phyloP scores from a whole-genome alignment of 2,329 filamentous ascomycete genomes.

The Tolypocladium ovalisporum region DNA sequence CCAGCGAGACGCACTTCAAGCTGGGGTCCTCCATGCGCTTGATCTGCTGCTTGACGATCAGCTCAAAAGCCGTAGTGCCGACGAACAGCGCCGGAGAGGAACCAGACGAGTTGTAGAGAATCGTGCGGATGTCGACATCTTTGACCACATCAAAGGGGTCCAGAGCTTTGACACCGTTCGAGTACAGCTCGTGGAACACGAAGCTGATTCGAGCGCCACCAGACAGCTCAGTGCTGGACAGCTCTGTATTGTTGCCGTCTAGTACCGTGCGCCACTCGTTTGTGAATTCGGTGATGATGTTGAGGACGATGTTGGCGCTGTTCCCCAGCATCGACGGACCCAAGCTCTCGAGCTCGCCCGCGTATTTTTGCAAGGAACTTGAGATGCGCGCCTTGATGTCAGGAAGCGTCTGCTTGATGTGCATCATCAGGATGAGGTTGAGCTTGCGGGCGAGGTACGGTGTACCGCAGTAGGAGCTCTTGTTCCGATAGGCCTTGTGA shows the following conservation, averaged over 20 bases:
- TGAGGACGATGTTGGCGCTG: conserved; percentile 90
- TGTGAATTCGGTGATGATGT: conserved; percentile 98
- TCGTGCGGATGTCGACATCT: conserved; percentile 92
- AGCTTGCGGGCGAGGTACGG: conserved; percentile 94
- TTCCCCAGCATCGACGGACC: conserved; percentile 95
- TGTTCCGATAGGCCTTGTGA: conserved; percentile 97
- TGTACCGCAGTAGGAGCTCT: conserved; percentile 96
- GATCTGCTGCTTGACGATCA: conserved; percentile 98
- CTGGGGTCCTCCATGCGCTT: conserved; percentile 92
- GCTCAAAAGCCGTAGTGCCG: conserved; percentile 93
- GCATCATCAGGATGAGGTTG: conserved; percentile 99
- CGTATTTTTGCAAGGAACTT: conserved; percentile 89
- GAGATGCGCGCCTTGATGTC: conserved; percentile 97
- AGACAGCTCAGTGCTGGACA: conserved; percentile 88
- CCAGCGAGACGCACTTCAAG: conserved; percentile 91
- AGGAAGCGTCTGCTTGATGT: conserved; percentile 98
- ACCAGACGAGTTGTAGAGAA: conserved; percentile 98
- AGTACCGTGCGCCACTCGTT: conserved; percentile 95
- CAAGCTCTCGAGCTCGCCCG: conserved; percentile 65
- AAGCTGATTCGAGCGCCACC: conserved; percentile 98
- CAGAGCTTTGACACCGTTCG: conserved; percentile 93
- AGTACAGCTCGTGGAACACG: conserved; percentile 97
- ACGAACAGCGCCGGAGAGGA: conserved; percentile 95
- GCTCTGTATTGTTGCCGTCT: conserved; percentile 92
- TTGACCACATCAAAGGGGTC: conserved; percentile 97